These are phyloP conservation scores for Colletotrichum sublineola DNA, from an alignment of 2,329 filamentous ascomycete species.

Conservation along the genomic window DNA sequence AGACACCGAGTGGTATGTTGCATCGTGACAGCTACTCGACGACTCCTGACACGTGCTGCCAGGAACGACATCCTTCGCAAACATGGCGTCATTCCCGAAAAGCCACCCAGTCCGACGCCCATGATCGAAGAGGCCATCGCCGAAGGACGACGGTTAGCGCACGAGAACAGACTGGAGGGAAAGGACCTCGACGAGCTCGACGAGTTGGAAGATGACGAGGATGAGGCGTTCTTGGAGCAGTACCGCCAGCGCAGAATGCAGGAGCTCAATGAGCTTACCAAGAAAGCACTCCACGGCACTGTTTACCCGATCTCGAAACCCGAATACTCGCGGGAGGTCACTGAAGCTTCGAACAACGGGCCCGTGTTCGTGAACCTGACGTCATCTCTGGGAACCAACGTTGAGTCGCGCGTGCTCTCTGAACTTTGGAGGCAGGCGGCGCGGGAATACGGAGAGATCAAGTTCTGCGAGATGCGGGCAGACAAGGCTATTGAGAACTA, in stretches of 20 bases:
- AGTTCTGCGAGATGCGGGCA: constrained; percentile 96
- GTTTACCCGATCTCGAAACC: constrained; percentile 96
- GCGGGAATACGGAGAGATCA: constrained; percentile 89
- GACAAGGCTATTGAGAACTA: constrained; percentile 97
- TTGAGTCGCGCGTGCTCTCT: constrained; percentile 85
- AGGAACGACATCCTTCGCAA: constrained; percentile 99
- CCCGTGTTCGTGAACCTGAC: constrained; percentile 84
- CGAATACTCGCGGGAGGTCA: constrained; percentile 92
- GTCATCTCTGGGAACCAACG: constrained; percentile 81
- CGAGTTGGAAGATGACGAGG: constrained; percentile 94
- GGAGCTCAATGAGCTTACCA: constrained; percentile 81
- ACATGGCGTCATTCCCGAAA: constrained; percentile 97
- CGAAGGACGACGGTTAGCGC: constrained; percentile 84
- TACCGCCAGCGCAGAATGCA: constrained; percentile 90
- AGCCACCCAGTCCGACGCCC: constrained; percentile 93
- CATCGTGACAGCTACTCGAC: constrained; percentile 45
- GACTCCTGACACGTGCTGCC: constrained; percentile 36
- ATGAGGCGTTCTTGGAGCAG: constrained; percentile 88
- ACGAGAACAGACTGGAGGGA: constrained; percentile 93
- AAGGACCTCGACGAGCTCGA: constrained; percentile 95
- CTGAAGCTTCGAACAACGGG: constrained; percentile 83
- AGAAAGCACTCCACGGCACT: constrained; percentile 85
- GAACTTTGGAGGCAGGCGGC: constrained; percentile 91
- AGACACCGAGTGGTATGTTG: constrained; percentile 91
- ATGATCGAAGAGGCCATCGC: constrained; percentile 95